Evolutionary conservation across 805 yeast species (phyloP).

Genomic region (Wickerhamiella sorbophila): DNA sequence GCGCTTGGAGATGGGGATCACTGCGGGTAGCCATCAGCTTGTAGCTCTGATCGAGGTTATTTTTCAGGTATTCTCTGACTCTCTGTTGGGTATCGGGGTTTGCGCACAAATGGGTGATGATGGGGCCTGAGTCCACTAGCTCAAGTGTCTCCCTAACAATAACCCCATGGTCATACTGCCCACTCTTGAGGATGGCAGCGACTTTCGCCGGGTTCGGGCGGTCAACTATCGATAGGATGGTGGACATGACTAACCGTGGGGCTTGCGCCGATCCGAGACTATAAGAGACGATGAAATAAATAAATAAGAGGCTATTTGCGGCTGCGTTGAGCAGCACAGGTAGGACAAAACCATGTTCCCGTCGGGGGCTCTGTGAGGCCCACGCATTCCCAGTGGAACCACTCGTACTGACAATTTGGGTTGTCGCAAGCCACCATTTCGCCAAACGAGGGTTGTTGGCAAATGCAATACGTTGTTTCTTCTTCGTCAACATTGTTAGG

Average conservation of each 20-base stretch:
- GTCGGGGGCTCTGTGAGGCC: constrained; percentile 79
- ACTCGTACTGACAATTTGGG: constrained; percentile 71
- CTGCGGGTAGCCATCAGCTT: neutral
- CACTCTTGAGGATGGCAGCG: neutral
- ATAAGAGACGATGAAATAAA: neutral
- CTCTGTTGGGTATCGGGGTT: neutral
- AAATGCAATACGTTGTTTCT: constrained; percentile 63
- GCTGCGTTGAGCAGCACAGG: neutral
- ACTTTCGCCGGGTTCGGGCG: neutral
- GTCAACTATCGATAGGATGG: neutral
- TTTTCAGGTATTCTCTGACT: neutral
- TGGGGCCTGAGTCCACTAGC: neutral
- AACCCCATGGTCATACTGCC: neutral
- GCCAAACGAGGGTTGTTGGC: constrained; percentile 89
- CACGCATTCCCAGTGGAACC: constrained; percentile 96
- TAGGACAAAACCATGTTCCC: constrained; percentile 88
- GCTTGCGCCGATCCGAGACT: neutral
- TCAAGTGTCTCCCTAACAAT: neutral
- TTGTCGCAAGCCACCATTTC: constrained; percentile 96
- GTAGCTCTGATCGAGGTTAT: neutral
- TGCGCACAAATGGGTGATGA: neutral
- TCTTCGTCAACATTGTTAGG: constrained; percentile 41
- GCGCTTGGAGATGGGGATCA: neutral
- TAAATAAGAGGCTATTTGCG: neutral
- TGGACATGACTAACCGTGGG: neutral